Conservation (phyloP, 768 basidiomycete genomes). For the Nidularia sp. region DNA sequence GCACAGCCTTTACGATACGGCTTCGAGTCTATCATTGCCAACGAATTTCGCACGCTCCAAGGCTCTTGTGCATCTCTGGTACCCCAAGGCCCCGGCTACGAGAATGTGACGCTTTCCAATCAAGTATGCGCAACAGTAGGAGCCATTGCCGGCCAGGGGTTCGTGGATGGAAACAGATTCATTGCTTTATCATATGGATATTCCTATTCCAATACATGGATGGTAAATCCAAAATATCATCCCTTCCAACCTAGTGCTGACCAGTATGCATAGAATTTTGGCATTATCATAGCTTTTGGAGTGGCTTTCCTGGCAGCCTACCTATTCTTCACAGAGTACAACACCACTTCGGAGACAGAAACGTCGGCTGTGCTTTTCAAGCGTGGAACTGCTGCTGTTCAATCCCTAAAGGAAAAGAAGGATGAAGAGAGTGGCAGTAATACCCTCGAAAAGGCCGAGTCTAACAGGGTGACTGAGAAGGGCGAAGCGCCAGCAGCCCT, state of each 20-base stretch:
- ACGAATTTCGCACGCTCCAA: slow-evolving; percentile 76
- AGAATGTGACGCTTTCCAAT: slow-evolving; percentile 48
- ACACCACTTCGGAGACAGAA: slow-evolving; percentile 15
- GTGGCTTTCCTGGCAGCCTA: slow-evolving; percentile 53
- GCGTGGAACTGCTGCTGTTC: slow-evolving; percentile 38
- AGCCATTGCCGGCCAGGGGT: slow-evolving; percentile 50
- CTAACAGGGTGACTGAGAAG: slow-evolving; percentile 6
- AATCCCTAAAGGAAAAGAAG: slow-evolving; percentile 11
- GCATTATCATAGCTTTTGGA: slow-evolving; percentile 67
- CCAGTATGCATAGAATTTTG: slow-evolving; percentile 44
- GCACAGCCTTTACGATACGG: slow-evolving; percentile 61
- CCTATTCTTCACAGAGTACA: slow-evolving; percentile 55
- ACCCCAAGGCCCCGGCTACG: slow-evolving; percentile 62
- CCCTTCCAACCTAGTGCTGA: background rate
- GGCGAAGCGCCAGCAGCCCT: slow-evolving; percentile 25
- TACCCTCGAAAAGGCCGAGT: background rate
- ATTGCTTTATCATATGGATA: slow-evolving; percentile 47
- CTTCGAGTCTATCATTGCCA: slow-evolving; percentile 72
- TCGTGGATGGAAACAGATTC: slow-evolving; percentile 58
- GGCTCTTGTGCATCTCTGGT: slow-evolving; percentile 58
- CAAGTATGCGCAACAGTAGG: slow-evolving; percentile 78
- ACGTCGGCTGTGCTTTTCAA: slow-evolving; percentile 56
- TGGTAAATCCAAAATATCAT: slow-evolving; percentile 20
- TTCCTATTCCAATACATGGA: slow-evolving; percentile 32
- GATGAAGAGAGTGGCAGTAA: slow-evolving; percentile 3